Evolutionary conservation across 2,329 filamentous ascomycete species (phyloP), one percentile per base, ranked within the genome.

Genomic region (Coniosporium uncinatum): DNA sequence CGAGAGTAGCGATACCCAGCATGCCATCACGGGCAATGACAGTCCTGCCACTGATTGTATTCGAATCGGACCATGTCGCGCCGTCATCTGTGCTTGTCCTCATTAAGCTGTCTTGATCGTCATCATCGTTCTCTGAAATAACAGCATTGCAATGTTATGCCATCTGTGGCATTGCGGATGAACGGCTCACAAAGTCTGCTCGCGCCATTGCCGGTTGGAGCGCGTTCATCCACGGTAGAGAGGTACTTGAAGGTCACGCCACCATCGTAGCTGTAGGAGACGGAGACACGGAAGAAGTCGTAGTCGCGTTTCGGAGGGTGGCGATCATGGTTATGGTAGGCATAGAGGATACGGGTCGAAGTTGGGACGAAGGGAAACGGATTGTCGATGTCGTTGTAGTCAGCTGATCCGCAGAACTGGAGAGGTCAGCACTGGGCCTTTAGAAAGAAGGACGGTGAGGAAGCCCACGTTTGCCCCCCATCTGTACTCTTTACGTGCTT

Each of bases 111-210:
- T 72, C 66, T 51, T 73, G 70, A 40, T 69, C 65, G 4, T 37
- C 44, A 0, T 39, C 48, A 2, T 29, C 49, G 36, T 64, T 69
- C 52, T 71, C 66, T 2, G 4, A 64, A 68, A 47, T 71, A 73
- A 49, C 64, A 72, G 36, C 66, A 55, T 49, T 72, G 64, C 19
- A 71, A 42, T 3, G 56, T n/a, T n/a, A n/a, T 54, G 1, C 65
- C 64, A 40, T 69, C 61, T 1, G 47, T 43, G 1, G 61, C 61
- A 2, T 62, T 46, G 4, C 67, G 55, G 17, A 73, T 39, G 45
- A 70, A 70, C 0, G 69, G 70, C 44, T 73, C 69, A 68, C 68
- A 73, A 4, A 63, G 52, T 3, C 69, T 69, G 22, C 64, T 64
- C 14, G 46, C 36, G 5, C 45, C 48, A 14, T 45, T 49, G 0